Evolutionary conservation across 345 rosid genomes (phyloP).

Genomic region (Sisymbrium irio): DNA sequence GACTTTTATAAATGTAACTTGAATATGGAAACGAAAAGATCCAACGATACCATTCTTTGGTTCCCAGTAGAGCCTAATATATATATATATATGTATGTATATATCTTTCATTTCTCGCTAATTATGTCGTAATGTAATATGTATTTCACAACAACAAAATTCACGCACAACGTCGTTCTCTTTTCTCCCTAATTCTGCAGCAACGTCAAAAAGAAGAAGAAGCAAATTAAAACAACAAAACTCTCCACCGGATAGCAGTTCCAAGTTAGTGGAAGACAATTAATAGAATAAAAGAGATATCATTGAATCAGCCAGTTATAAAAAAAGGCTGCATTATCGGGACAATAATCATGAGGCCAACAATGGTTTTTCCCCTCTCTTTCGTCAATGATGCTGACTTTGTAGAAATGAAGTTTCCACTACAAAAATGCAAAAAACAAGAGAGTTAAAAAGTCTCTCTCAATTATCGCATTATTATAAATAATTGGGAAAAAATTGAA

Average conservation of each 20-base stretch:
- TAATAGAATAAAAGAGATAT: not conserved
- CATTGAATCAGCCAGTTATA: not conserved
- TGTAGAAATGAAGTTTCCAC: slow-evolving; percentile 8
- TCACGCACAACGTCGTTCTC: not conserved
- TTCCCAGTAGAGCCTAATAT: not conserved
- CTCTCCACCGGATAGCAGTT: not conserved
- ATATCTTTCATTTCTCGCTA: not conserved
- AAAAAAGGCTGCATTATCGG: not conserved
- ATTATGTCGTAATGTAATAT: not conserved
- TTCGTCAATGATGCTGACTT: slow-evolving; percentile 36
- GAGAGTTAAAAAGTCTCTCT: not conserved
- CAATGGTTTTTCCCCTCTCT: not conserved
- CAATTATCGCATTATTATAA: slow-evolving; percentile 1
- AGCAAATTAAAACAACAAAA: slow-evolving; percentile 19
- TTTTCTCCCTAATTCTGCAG: not conserved
- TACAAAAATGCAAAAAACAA: not conserved
- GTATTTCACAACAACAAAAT: not conserved
- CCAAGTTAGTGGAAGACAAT: slow-evolving; percentile 15
- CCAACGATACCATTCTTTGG: too few species aligned
- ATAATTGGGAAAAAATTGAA: not conserved
- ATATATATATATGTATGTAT: not conserved
- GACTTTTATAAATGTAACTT: not conserved
- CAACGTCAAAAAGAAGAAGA: slow-evolving; percentile 4
- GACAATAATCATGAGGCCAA: slow-evolving; percentile 8
- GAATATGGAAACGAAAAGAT: not conserved